Base-by-base conservation (phyloP, 768 basidiomycete species). In the Paxillus involutus region DNA sequence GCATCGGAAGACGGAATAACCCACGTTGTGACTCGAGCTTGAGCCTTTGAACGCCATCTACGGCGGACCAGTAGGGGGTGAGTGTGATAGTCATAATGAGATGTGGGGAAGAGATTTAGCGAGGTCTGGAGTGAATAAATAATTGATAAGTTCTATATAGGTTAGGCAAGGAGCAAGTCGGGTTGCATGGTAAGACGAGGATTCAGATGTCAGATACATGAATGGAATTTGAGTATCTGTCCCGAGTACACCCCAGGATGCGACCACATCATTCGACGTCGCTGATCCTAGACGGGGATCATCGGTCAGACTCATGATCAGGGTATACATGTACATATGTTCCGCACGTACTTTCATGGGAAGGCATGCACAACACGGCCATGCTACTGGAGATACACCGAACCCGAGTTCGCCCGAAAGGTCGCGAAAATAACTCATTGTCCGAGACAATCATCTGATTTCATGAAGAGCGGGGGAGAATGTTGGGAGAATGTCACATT, bases 11-110 rank as follows among this genome's bases (percentile, higher is more conserved):
- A 47, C 40, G 1, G 16, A 46, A 35, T 33, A 43, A 56, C 58
- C 54, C 65, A 88, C 87, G 75, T 62, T 80, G 78, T 9, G 80
- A 69, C 30, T 76, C 80, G 48, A 84, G 64, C 65, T 80, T 88
- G 63, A 91, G 80, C 69, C 80, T 88, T 61, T 89, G 88, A 52
- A 81, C 76, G 50, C 86, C 88, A 62, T 88, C 80, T 55, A 67
- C 29, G 33, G 73, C 71, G 13, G 66, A 72, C 82, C 80, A 86
- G 75, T 85, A 86, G 12, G 88, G 89, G 32, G 83, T 89, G 56
- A 91, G 80, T 46, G 83, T 68, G 58, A 83, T 74, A 7, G 84
- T 82, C 84, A 85, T 84, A 6, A 48, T 29, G 29, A 19, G 6
- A 26, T 26, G 4, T n/a, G 39, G 14, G 11, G 30, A 9, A 30